A percentile compares a stretch with the other conserved stretches of the same genome.
These are phyloP conservation scores for Pueraria montana DNA, from an alignment of 306 rosid genomes.

Conservation along the genomic window DNA sequence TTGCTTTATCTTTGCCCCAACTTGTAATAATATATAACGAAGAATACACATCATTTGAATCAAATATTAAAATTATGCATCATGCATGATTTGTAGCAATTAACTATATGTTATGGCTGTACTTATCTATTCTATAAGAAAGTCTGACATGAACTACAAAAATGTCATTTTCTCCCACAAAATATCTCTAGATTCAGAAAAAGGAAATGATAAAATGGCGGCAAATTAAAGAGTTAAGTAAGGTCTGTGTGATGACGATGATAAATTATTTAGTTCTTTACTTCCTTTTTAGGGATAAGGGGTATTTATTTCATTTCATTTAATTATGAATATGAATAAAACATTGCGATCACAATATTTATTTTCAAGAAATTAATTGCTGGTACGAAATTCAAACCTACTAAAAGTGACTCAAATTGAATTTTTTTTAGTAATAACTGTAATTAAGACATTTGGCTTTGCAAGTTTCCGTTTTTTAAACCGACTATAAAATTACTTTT, in stretches of 20 bases:
- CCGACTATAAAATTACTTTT: too few relatives aligned
- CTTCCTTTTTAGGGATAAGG: too few relatives aligned
- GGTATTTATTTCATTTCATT: background rate
- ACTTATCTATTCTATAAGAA: background rate
- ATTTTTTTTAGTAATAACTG: too few relatives aligned
- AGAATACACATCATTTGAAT: background rate
- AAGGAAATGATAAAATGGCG: too few relatives aligned
- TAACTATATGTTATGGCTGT: background rate
- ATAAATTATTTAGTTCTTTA: background rate
- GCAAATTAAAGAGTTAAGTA: too few relatives aligned
- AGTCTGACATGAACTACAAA: background rate
- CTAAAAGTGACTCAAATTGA: too few relatives aligned
- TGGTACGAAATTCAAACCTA: background rate
- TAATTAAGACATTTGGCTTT: too few relatives aligned
- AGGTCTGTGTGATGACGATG: background rate
- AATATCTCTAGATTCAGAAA: background rate
- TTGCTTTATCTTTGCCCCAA: background rate
- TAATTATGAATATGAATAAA: background rate
- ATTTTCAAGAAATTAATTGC: background rate
- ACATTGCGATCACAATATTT: background rate
- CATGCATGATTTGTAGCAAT: background rate
- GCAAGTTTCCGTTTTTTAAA: too few relatives aligned
- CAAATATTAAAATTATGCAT: background rate
- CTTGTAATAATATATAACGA: background rate
- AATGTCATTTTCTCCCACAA: slow-evolving; percentile 1